Percentiles rank a stretch among this genome's conserved stretches.
Evolutionary conservation across 225 moss, liverwort and hornwort genomes (phyloP).

Genomic region (Bryoerythrophyllum caledonicum): DNA sequence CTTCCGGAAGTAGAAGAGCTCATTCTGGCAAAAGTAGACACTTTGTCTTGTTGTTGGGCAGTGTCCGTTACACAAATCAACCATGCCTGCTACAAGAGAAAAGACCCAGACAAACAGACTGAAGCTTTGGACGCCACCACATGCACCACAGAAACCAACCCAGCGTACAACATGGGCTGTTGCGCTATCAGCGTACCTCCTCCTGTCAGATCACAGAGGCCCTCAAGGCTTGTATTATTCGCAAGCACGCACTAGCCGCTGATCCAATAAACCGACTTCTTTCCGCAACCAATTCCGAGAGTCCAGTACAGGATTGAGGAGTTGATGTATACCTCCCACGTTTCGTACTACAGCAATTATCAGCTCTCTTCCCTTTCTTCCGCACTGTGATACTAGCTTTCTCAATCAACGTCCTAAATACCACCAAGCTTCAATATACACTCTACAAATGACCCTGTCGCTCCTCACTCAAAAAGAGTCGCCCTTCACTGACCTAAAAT

Average conservation of each 20-base stretch:
- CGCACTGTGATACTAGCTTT: neutral
- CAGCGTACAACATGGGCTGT: slow-evolving; percentile 30
- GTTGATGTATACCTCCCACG: neutral
- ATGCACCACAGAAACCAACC: slow-evolving; percentile 28
- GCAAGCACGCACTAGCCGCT: neutral
- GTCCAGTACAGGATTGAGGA: neutral
- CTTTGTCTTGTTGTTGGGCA: slow-evolving; percentile 19
- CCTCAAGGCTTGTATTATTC: slow-evolving; percentile 11
- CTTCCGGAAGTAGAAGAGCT: slow-evolving; percentile 15
- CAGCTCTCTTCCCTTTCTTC: no score
- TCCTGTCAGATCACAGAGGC: slow-evolving; percentile 17
- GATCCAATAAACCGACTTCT: neutral
- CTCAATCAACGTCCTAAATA: no score
- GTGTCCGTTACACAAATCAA: slow-evolving; percentile 34
- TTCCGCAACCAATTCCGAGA: neutral
- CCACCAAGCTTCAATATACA: neutral
- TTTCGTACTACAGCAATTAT: neutral
- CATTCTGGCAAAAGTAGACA: slow-evolving; percentile 17
- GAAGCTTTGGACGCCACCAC: slow-evolving; percentile 37
- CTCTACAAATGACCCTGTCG: no score
- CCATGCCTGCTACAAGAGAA: slow-evolving; percentile 34
- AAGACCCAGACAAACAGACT: slow-evolving; percentile 37
- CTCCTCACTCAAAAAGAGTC: no score
- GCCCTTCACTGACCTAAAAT: no score
- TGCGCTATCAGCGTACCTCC: slow-evolving; percentile 13